Base-by-base conservation (phyloP, 768 basidiomycete genomes). In the Lactarius deliciosus region DNA sequence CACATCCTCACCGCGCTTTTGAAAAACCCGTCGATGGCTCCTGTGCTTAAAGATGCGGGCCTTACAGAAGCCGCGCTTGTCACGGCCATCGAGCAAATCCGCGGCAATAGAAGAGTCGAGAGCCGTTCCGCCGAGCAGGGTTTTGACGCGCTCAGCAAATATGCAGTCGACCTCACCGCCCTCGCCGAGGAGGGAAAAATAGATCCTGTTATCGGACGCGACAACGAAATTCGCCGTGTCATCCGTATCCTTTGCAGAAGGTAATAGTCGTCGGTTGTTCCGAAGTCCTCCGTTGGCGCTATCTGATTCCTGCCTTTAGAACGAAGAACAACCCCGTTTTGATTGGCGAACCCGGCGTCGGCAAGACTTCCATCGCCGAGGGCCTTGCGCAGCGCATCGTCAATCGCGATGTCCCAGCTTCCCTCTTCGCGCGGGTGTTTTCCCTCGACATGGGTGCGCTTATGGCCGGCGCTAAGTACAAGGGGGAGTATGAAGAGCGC, bases 281-380 rank as follows among this genome's bases (percentile, higher is more conserved):
- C 34, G 20, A 18, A 3, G 30, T 25, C n/a, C 10, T 32, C 16
- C 10, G 60, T 20, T 60, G 30, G 1, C 1, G 41, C 28, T 10
- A 13, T 60, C 28, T 18, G 43, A 40, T 25, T 13, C 36, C 5
- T 34, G 18, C 9, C 47, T 43, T 40, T 38, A 90, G 96, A 74
- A 97, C 94, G 2, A 98, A 98, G 77, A 96, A 95, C 74, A 97
- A 96, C 72, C 94, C 96, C n/a, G 93, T 97, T 47, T 86, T 98
- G 30, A 94, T 98, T 71, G 96, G 95, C 68, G 94, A 93, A 77
- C 92, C 91, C 57, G 91, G 96, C 76, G 94, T 96, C 28, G 96
- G 96, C 5, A 99, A 99, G 79, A 97, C 96, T 0, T 87, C 94
- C 28, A 92, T 98, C 61, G 94, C 89, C 7, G 96, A 99, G 81